These are phyloP conservation scores for Yamadazyma friedrichii DNA, from an alignment of 1,139 yeast genomes.

Conservation along the genomic window DNA sequence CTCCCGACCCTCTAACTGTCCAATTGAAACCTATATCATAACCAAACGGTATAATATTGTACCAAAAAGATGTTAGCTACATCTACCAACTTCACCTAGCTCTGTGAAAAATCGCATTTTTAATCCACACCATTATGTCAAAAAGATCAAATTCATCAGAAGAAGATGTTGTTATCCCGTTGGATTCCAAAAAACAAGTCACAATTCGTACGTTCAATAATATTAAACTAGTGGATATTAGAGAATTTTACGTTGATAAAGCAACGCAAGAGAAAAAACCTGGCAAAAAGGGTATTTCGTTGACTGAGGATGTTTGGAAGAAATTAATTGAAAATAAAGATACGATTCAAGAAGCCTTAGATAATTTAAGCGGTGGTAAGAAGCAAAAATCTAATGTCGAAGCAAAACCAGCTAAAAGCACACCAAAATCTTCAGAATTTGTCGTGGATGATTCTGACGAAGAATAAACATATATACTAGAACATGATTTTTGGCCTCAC, in stretches of 20 bases:
- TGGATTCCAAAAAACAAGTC: conserved; percentile 67
- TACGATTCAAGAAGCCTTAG: conserved; percentile 62
- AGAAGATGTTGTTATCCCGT: conserved; percentile 21
- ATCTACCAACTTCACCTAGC: no score
- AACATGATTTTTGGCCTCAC: neutral
- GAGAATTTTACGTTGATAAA: conserved; percentile 73
- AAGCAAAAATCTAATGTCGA: conserved; percentile 8
- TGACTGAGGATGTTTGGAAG: conserved; percentile 70
- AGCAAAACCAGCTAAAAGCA: conserved; percentile 6
- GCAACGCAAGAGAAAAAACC: conserved; percentile 63
- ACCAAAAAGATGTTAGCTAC: no score
- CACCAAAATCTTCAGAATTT: conserved; percentile 3
- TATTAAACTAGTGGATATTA: conserved; percentile 66
- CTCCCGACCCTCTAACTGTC: neutral
- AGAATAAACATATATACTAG: conserved; percentile 1
- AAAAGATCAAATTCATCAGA: conserved; percentile 14
- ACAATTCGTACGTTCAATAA: conserved; percentile 71
- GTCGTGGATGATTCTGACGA: conserved; percentile 9
- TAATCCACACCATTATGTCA: conserved; percentile 2
- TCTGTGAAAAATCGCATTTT: neutral
- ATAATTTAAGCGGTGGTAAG: conserved; percentile 36
- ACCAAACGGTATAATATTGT: no score
- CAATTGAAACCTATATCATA: no score
- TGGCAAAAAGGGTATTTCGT: conserved; percentile 81
- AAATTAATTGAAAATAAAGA: conserved; percentile 50